A percentile compares a stretch with the other conserved stretches of the same genome.
phyloP scores from a whole-genome alignment of 345 rosid species.

The Psidium friedrichsthalianum region DNA sequence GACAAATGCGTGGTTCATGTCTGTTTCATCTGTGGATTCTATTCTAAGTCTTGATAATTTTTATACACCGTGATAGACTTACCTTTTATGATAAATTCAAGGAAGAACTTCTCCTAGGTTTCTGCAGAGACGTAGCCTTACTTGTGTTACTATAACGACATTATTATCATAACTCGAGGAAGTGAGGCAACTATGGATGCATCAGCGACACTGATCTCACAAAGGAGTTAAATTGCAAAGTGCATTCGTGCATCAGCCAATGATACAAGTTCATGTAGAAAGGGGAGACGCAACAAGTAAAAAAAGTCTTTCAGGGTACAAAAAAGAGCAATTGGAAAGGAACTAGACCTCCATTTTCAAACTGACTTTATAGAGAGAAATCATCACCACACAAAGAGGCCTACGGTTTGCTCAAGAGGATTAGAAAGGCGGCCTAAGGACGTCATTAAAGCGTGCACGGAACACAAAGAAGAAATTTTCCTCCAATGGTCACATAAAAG shows the following conservation, averaged over 20 bases:
- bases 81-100: not conserved
- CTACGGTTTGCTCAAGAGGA: not conserved
- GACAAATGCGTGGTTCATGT: not conserved
- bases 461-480: not conserved
- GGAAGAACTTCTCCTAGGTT: not conserved
- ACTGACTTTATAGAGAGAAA: not conserved
- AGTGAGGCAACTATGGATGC: not conserved
- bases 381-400: not conserved
- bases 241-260: not conserved
- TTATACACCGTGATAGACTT: not conserved
- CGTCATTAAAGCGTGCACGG: not conserved
- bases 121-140: not conserved
- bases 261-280: not conserved
- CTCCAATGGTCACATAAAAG: not conserved
- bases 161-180: not conserved
- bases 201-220: not conserved
- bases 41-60: not conserved
- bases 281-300: not conserved
- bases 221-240: not conserved
- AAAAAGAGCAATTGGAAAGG: not conserved
- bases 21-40: not conserved
- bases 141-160: not conserved
- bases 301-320: not conserved
- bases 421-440: not conserved
- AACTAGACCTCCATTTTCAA: not conserved